Conservation (phyloP, 129 eudicot genomes). For the Erigeron canadensis region DNA sequence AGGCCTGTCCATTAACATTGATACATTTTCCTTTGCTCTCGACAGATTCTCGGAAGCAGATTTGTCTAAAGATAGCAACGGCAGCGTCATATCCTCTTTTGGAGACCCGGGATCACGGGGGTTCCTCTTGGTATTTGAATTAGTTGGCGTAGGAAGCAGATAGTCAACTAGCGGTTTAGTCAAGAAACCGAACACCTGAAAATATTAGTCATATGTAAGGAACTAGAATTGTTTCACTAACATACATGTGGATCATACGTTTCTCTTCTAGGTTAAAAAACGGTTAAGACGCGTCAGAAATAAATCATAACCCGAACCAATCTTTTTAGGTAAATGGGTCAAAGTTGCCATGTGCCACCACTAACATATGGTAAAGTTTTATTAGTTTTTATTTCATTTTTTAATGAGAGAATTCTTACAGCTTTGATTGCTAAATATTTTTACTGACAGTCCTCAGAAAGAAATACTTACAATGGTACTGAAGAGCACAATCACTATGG, state of each 20-base stretch:
- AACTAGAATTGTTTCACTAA: not conserved
- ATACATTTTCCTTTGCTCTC: constrained; percentile 65
- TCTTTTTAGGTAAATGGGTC: not conserved
- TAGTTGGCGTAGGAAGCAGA: constrained; percentile 50
- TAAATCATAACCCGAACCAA: not conserved
- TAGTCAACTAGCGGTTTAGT: constrained; percentile 67
- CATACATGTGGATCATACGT: not conserved
- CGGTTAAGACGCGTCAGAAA: not conserved
- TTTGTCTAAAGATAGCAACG: constrained; percentile 70
- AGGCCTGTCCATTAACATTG: constrained; percentile 78
- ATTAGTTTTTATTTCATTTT: too few relatives aligned
- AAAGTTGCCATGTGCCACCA: not conserved
- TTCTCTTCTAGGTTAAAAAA: too few relatives aligned
- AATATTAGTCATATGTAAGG: not conserved
- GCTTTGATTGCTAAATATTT: not conserved
- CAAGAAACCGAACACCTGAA: constrained; percentile 84
- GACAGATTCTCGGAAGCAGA: constrained; percentile 61
- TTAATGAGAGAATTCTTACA: too few relatives aligned
- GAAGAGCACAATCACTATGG: constrained; percentile 74
- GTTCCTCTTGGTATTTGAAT: constrained; percentile 14
- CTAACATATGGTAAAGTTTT: not conserved
- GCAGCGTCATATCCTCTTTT: constrained; percentile 71
- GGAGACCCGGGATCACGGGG: constrained; percentile 53
- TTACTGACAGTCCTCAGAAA: not conserved
- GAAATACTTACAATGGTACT: constrained; percentile 62